These are phyloP conservation scores for Candida railenensis DNA, from an alignment of 805 yeast genomes.

Conservation along the genomic window DNA sequence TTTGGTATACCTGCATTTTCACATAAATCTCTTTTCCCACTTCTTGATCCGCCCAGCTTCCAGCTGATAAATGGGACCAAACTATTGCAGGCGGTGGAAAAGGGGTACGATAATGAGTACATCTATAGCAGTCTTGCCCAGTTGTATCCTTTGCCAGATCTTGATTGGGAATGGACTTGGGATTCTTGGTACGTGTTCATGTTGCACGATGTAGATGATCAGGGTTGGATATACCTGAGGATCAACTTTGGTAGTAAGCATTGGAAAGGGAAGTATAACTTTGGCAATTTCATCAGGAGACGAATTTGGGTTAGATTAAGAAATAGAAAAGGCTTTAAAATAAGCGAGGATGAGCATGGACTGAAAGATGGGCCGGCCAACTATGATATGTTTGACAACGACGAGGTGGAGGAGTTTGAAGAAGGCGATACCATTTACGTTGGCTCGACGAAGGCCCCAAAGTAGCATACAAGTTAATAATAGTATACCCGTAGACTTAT, in stretches of 20 bases:
- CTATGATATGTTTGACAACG: background rate
- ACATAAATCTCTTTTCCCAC: slow-evolving; percentile 44
- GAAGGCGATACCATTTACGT: background rate
- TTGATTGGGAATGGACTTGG: slow-evolving; percentile 69
- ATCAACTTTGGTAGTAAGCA: slow-evolving; percentile 42
- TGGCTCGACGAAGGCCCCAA: background rate
- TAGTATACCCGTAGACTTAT: too few species aligned
- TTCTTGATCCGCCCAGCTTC: slow-evolving; percentile 50
- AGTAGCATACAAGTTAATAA: too few species aligned
- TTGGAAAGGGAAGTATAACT: slow-evolving; percentile 66
- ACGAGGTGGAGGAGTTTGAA: background rate
- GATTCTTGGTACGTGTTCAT: slow-evolving; percentile 70
- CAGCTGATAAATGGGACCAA: slow-evolving; percentile 44
- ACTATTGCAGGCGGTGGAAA: slow-evolving; percentile 18
- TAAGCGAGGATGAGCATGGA: background rate
- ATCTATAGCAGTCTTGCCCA: slow-evolving; percentile 19
- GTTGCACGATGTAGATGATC: slow-evolving; percentile 72
- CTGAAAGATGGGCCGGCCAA: background rate
- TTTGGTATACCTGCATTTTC: slow-evolving; percentile 54
- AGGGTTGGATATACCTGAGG: slow-evolving; percentile 78
- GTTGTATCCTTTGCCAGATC: slow-evolving; percentile 53
- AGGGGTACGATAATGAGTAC: background rate
- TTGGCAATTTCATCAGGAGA: slow-evolving; percentile 64
- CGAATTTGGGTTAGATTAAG: slow-evolving; percentile 60
- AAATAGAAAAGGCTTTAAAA: slow-evolving; percentile 9